phyloP scores from a whole-genome alignment of 1,284 basidiomycete genomes.

The Microbotryomycetes sp. region DNA sequence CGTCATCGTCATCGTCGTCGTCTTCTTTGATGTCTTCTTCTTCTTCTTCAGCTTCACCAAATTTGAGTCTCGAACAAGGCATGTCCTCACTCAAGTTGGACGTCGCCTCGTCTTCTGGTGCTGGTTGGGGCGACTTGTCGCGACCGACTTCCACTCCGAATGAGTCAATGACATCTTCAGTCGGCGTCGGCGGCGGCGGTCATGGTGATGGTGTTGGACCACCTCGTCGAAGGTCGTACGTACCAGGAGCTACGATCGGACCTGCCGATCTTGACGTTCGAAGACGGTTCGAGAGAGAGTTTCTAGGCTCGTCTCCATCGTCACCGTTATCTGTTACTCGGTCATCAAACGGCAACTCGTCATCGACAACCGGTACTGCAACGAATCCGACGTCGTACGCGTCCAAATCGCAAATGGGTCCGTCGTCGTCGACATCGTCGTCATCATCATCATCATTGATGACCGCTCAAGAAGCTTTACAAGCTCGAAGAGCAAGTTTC shows the following conservation, averaged over 20 bases:
- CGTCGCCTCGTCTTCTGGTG: neutral
- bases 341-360: neutral
- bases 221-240: neutral
- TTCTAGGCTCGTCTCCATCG: neutral
- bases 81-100: neutral
- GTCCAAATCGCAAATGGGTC: neutral
- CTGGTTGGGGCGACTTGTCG: neutral
- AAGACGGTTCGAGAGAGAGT: neutral
- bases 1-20: no score
- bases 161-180: no score
- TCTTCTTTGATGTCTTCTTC: no score
- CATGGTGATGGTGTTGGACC: no score
- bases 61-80: neutral
- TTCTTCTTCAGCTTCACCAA: no score
- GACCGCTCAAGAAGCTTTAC: neutral
- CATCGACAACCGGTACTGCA: neutral
- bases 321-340: no score
- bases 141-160: neutral
- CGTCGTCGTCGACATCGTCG: neutral
- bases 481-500: neutral
- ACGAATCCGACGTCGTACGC: neutral
- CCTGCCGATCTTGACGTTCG: neutral
- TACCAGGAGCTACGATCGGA: neutral
- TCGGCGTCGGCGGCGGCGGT: no score
- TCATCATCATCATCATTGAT: neutral